Evolutionary conservation across 78 protist genomes (phyloP).

Genomic region (Polysphondylium violaceum): DNA sequence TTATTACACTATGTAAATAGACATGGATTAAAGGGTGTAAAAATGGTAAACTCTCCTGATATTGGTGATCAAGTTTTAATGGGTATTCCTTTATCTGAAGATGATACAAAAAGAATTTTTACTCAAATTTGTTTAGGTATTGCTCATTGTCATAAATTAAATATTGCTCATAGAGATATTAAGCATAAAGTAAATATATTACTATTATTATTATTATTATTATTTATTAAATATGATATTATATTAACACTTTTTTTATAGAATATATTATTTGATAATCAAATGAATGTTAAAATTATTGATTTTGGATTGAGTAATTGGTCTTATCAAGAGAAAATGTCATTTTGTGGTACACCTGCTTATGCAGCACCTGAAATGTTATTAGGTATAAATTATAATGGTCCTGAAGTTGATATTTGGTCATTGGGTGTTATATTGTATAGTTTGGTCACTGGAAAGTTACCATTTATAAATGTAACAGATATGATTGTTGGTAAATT

Average conservation of each 20-base stretch:
- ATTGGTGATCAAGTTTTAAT: slow-evolving; percentile 32
- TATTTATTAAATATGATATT: no score
- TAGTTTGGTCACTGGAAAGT: slow-evolving; percentile 50
- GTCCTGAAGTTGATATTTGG: slow-evolving; percentile 84
- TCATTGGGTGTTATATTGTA: slow-evolving; percentile 71
- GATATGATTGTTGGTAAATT: slow-evolving; percentile 57
- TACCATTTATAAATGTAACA: slow-evolving; percentile 69
- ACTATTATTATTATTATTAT: no score
- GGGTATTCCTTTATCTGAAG: slow-evolving; percentile 66
- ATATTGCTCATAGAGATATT: slow-evolving; percentile 71
- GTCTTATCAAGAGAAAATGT: slow-evolving; percentile 43
- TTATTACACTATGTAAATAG: slow-evolving; percentile 27
- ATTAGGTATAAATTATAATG: slow-evolving; percentile 60
- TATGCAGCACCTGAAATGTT: slow-evolving; percentile 90
- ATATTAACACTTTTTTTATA: neutral
- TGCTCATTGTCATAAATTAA: slow-evolving; percentile 82
- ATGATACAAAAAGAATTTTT: slow-evolving; percentile 80
- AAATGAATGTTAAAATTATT: slow-evolving; percentile 77
- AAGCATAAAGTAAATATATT: slow-evolving; percentile 30
- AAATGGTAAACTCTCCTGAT: neutral
- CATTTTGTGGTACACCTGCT: slow-evolving; percentile 75
- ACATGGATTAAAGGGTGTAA: slow-evolving; percentile 28
- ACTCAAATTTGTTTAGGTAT: slow-evolving; percentile 83
- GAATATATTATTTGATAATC: slow-evolving; percentile 74
- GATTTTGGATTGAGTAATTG: slow-evolving; percentile 85